phyloP scores from a whole-genome alignment of 805 yeast genomes.

The baker's yeast (Saccharomyces cerevisiae) region DNA sequence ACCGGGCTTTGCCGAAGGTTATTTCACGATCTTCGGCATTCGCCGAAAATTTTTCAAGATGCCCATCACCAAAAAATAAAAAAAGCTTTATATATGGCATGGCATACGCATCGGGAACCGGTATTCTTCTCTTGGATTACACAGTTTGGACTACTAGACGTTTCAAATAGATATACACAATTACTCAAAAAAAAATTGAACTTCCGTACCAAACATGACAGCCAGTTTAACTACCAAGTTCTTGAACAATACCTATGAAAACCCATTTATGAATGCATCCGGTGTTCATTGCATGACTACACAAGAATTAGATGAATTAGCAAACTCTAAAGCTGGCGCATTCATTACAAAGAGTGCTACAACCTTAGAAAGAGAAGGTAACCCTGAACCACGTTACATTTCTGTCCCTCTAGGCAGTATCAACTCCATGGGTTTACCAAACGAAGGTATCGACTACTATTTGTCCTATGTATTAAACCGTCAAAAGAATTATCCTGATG shows the following conservation, averaged over 20 bases:
- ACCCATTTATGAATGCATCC: slow-evolving; percentile 29
- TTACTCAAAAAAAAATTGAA: background rate
- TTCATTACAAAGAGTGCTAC: slow-evolving; percentile 28
- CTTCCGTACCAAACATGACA: slow-evolving; percentile 3
- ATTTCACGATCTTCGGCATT: background rate
- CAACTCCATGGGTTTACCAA: slow-evolving; percentile 30
- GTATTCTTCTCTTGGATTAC: background rate
- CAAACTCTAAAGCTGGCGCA: slow-evolving; percentile 22
- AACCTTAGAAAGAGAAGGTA: slow-evolving; percentile 21
- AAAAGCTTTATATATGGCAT: background rate
- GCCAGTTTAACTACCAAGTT: slow-evolving; percentile 16
- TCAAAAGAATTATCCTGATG: slow-evolving; percentile 13
- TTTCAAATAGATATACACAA: background rate
- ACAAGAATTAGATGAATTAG: slow-evolving; percentile 21
- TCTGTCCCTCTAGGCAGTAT: slow-evolving; percentile 29
- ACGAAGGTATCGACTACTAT: slow-evolving; percentile 26
- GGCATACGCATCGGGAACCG: background rate
- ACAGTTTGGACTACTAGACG: too few relatives aligned
- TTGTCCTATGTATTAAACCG: slow-evolving; percentile 18
- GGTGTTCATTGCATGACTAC: slow-evolving; percentile 29
- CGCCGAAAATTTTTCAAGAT: background rate
- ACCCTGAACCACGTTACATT: slow-evolving; percentile 27
- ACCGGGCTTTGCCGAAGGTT: background rate
- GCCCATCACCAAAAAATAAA: background rate
- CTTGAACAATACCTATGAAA: slow-evolving; percentile 14